Evolutionary conservation across 2,329 filamentous ascomycete species (phyloP).

Genomic region (Fusarium sp.): DNA sequence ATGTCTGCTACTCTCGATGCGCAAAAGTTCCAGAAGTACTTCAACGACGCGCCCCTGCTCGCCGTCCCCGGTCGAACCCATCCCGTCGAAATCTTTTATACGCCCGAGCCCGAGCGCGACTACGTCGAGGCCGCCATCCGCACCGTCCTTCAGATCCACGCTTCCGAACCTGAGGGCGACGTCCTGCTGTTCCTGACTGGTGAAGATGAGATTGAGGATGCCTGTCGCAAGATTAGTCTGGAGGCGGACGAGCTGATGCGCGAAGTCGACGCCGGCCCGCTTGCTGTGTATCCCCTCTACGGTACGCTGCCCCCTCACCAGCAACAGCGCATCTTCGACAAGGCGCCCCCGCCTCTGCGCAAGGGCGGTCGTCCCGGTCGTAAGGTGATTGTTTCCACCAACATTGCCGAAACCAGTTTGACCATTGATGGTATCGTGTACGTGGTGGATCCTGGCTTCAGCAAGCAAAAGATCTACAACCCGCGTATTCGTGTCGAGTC

Average conservation of each 20-base stretch:
- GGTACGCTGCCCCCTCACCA: slow-evolving; percentile 91
- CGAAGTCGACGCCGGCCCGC: slow-evolving; percentile 90
- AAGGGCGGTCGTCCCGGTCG: slow-evolving; percentile 88
- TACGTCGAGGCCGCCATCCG: slow-evolving; percentile 96
- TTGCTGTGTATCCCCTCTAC: slow-evolving; percentile 93
- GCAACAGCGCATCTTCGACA: slow-evolving; percentile 95
- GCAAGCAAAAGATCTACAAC: slow-evolving; percentile 99
- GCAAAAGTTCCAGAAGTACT: slow-evolving; percentile 98
- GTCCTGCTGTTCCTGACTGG: slow-evolving; percentile 95
- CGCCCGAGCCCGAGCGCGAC: slow-evolving; percentile 93
- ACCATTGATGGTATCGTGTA: slow-evolving; percentile 99
- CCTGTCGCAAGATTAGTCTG: slow-evolving; percentile 88
- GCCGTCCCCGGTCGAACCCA: slow-evolving; percentile 95
- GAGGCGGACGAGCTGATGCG: slow-evolving; percentile 92
- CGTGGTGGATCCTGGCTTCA: slow-evolving; percentile 98
- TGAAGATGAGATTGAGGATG: slow-evolving; percentile 98
- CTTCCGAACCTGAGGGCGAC: slow-evolving; percentile 91
- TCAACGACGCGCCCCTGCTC: slow-evolving; percentile 91
- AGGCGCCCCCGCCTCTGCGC: slow-evolving; percentile 79
- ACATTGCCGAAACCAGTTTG: slow-evolving; percentile 97
- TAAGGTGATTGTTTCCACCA: slow-evolving; percentile 94
- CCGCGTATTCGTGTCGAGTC: slow-evolving; percentile 96
- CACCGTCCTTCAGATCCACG: slow-evolving; percentile 97
- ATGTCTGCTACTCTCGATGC: slow-evolving; percentile 99
- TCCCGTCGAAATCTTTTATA: slow-evolving; percentile 99